phyloP scores from a whole-genome alignment of 371 early-diverging fungal species.

The Mucor lusitanicus region DNA sequence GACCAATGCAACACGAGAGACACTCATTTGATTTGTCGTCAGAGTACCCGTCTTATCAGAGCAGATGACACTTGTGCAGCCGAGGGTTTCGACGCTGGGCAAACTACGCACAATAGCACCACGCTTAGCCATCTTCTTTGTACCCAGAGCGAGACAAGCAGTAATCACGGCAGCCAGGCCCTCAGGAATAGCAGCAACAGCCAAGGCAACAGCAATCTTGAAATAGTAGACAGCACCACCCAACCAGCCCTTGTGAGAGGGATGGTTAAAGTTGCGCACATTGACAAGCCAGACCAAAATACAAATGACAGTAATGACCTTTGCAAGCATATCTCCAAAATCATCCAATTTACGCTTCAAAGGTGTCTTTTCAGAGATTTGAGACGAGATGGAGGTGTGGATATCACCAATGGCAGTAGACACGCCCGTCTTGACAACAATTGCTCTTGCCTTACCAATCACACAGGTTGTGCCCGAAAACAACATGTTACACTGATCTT shows the following conservation, averaged over 20 bases:
- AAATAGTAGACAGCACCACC: conserved; percentile 91
- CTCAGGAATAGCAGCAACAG: conserved; percentile 99
- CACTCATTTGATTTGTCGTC: conserved; percentile 98
- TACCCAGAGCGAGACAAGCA: conserved; percentile 95
- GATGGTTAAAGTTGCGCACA: conserved; percentile 92
- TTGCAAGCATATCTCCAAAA: conserved; percentile 95
- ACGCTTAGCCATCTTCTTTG: conserved; percentile 95
- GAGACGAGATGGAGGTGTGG: conserved; percentile 81
- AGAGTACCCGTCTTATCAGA: conserved; percentile 99
- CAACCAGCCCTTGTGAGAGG: conserved; percentile 88
- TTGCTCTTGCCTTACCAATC: conserved; percentile 87
- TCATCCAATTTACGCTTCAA: conserved; percentile 94
- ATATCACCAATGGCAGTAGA: conserved; percentile 94
- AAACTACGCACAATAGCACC: conserved; percentile 96
- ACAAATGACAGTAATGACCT: conserved; percentile 93
- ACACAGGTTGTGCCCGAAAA: conserved; percentile 97
- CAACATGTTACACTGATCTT: conserved; percentile 93
- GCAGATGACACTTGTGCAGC: conserved; percentile 96
- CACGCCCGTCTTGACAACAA: conserved; percentile 88
- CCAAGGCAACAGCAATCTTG: conserved; percentile 98
- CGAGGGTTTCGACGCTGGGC: conserved; percentile 95
- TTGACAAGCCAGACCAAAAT: conserved; percentile 97
- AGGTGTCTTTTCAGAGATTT: conserved; percentile 92
- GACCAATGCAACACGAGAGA: conserved; percentile 54
- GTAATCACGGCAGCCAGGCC: conserved; percentile 98